Evolutionary conservation across 1,139 yeast genomes (phyloP), one percentile per base, ranked within the genome.

Genomic region (Torulaspora pretoriensis): DNA sequence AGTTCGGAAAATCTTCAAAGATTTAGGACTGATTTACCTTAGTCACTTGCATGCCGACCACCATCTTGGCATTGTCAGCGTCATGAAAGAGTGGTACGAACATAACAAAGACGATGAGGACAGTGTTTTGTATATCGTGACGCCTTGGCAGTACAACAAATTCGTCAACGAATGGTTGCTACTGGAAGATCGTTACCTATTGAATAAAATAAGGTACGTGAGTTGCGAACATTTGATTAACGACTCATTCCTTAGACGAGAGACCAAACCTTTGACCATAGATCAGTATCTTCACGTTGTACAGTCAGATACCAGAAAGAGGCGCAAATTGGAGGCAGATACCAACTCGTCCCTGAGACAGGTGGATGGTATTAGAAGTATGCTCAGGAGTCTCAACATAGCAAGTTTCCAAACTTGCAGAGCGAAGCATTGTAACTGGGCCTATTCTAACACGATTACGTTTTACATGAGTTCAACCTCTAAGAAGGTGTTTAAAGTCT

Each of bases 1-100:
- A 8, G 40, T 67, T 4, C 50, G 59, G 4, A 39, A 56, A 42
- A 60, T 68, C 29, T 72, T 82, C 17, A 56, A 67, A 34, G 94
- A 89, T 56, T 65, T 90, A 48, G 69, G 74, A 22, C 52, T 87
- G 50, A 70, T 92, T 17, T 86, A 79, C 57, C 70, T 94, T 45
- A 85, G 96, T 55, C 99, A 94, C 69, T 70, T 92, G 54, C 99
- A 94, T 67, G 98, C 98, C 0, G 99, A 94, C 61, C 99, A 94
- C 63, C 97, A 92, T 63, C 68, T 92, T 38, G 99, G 99, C 1
- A 73, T 86, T 3, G 68, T 84, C 6, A 75, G 90, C 2, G 65
- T 92, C 8, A 72, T 92, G 26, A 73, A 73, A 33, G 78, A 78
- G 53, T 88, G 97, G 96, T 72, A 77, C 47, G 65, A 70, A 22